A percentile compares a stretch with the other conserved stretches of the same genome.
phyloP scores from a whole-genome alignment of 1,284 basidiomycete species.

The Ustilago cynodontis region DNA sequence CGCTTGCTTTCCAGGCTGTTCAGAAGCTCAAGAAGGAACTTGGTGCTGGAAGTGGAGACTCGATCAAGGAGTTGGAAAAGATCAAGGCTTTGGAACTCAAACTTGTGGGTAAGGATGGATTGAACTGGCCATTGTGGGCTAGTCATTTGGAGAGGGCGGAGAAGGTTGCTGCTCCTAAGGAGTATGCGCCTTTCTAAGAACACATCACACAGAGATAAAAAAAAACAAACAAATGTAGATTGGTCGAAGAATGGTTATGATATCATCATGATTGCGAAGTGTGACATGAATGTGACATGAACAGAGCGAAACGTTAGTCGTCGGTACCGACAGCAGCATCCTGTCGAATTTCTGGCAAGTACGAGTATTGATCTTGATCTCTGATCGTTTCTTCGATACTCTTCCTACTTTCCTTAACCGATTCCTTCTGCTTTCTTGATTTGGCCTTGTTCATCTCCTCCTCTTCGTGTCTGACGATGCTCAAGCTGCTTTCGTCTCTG shows the following conservation, averaged over 20 bases:
- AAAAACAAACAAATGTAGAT: neutral
- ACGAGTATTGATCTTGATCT: slow-evolving; percentile 54
- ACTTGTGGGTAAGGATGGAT: slow-evolving; percentile 39
- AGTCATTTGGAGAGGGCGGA: slow-evolving; percentile 35
- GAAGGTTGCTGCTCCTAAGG: slow-evolving; percentile 20
- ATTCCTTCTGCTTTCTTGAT: slow-evolving; percentile 15
- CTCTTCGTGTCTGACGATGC: slow-evolving; percentile 32
- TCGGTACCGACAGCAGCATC: slow-evolving; percentile 56
- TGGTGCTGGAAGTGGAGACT: slow-evolving; percentile 52
- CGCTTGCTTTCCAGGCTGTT: slow-evolving; percentile 56
- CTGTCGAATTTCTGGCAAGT: slow-evolving; percentile 51
- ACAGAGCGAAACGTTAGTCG: slow-evolving; percentile 15
- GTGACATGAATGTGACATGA: neutral
- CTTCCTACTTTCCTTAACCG: slow-evolving; percentile 32
- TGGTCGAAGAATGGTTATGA: slow-evolving; percentile 1
- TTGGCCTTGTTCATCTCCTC: slow-evolving; percentile 13
- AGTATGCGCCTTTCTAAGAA: slow-evolving; percentile 44
- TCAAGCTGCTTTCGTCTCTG: slow-evolving; percentile 35
- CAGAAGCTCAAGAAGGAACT: slow-evolving; percentile 66
- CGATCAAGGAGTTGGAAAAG: slow-evolving; percentile 57
- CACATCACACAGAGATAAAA: too few relatives aligned
- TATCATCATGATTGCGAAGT: neutral
- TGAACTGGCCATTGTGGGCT: slow-evolving; percentile 57
- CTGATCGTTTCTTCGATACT: slow-evolving; percentile 36
- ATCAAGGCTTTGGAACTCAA: slow-evolving; percentile 49